Conservation (phyloP, 306 rosid genomes). For the Mimosa pudica region DNA sequence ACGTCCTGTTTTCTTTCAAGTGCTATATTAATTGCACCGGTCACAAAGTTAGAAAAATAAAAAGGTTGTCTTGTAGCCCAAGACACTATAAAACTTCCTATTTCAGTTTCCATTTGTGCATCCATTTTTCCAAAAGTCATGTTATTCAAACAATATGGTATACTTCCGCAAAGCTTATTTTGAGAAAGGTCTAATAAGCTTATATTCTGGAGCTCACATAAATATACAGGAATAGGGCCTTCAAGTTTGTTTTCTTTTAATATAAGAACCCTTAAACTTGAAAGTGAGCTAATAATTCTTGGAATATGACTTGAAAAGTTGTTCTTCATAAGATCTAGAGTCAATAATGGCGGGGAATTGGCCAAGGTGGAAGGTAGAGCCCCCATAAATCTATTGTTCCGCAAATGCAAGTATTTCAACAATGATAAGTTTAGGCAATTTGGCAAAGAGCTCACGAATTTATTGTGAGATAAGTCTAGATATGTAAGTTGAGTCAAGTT, state of each 20-base stretch:
- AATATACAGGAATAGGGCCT: not conserved
- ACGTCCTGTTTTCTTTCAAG: no score
- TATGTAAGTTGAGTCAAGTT: not conserved
- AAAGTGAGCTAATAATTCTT: not conserved
- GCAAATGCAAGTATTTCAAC: not conserved
- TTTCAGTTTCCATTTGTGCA: not conserved
- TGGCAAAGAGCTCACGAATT: not conserved
- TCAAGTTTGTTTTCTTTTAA: not conserved
- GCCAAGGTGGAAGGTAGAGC: not conserved
- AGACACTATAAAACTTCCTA: not conserved
- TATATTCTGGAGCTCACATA: not conserved
- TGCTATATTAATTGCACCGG: no score
- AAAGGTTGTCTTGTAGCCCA: not conserved
- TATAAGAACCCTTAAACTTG: not conserved
- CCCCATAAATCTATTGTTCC: not conserved
- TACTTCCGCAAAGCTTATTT: not conserved
- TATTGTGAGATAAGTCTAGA: not conserved
- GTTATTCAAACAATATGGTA: not conserved
- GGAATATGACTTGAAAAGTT: not conserved
- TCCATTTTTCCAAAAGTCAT: not conserved
- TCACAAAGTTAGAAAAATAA: no score
- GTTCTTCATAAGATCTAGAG: not conserved
- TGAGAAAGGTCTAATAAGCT: conserved; percentile 22
- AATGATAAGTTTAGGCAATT: not conserved
- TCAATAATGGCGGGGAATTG: no score